Percentiles rank a stretch among this genome's conserved stretches.
Conservation (phyloP, 345 rosid genomes). For the Anacardium occidentale region DNA sequence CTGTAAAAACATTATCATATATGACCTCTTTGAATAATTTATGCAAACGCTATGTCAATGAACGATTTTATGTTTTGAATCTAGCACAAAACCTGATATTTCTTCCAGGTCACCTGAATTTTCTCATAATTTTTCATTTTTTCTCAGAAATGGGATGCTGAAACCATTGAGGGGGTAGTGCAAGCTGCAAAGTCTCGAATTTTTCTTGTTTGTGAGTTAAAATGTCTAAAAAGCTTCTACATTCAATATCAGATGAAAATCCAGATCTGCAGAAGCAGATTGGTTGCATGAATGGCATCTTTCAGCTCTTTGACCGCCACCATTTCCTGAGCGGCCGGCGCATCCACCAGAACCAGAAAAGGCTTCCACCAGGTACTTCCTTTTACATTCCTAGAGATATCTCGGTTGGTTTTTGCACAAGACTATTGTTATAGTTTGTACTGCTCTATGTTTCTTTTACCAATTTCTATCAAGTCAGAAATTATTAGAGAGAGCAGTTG, state of each 20-base stretch:
- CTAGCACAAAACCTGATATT: not conserved
- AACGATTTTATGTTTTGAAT: not conserved
- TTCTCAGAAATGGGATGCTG: not conserved
- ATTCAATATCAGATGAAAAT: slow-evolving; percentile 67
- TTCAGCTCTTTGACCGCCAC: slow-evolving; percentile 71
- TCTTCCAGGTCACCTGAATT: not conserved
- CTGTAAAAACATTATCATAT: not conserved
- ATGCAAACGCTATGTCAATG: slow-evolving; percentile 10
- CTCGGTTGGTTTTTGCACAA: not conserved
- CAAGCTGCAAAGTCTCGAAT: slow-evolving; percentile 3
- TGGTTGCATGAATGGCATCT: slow-evolving; percentile 88
- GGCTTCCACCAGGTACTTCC: slow-evolving; percentile 51
- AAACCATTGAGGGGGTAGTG: not conserved
- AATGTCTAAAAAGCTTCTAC: slow-evolving; percentile 68
- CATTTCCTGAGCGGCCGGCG: slow-evolving; percentile 58
- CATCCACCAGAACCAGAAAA: slow-evolving; percentile 37
- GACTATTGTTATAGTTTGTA: not conserved
- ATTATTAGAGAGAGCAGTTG: not conserved
- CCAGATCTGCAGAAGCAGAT: slow-evolving; percentile 71
- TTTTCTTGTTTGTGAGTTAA: slow-evolving; percentile 14
- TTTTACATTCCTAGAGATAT: not conserved
- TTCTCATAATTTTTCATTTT: not conserved
- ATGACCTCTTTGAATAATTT: not conserved
- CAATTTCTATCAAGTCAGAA: not conserved
- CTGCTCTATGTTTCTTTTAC: not conserved